These are phyloP conservation scores for Colletotrichum tofieldiae DNA, from an alignment of 2,329 filamentous ascomycete species.

Conservation along the genomic window DNA sequence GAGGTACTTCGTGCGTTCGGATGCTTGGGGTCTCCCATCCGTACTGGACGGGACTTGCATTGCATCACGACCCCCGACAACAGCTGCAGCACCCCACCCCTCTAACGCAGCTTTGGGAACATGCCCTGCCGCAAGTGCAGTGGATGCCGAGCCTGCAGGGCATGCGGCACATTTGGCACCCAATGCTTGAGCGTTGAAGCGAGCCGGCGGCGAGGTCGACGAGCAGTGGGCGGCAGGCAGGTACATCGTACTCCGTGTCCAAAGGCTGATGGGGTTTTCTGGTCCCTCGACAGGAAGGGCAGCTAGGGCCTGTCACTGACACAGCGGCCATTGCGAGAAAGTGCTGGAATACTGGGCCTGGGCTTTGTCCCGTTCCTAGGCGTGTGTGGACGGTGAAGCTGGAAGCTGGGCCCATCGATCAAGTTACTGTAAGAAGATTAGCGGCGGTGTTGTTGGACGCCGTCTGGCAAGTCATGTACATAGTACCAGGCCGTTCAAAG, in stretches of 20 bases:
- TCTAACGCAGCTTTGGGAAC: slow-evolving; percentile 31
- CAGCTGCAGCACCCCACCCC: slow-evolving; percentile 35
- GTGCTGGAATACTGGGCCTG: slow-evolving; percentile 28
- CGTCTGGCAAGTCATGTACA: slow-evolving; percentile 8
- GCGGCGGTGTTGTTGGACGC: slow-evolving; percentile 19
- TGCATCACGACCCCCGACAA: slow-evolving; percentile 14
- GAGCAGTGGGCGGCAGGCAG: slow-evolving; percentile 5
- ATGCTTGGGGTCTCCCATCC: background rate
- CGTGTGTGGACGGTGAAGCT: slow-evolving; percentile 9
- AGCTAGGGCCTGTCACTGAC: background rate
- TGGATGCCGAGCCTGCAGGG: slow-evolving; percentile 40
- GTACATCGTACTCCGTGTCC: background rate
- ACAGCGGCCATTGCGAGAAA: slow-evolving; percentile 10
- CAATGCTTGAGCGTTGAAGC: slow-evolving; percentile 36
- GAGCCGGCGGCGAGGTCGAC: slow-evolving; percentile 7
- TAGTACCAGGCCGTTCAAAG: background rate
- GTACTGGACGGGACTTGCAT: slow-evolving; percentile 7
- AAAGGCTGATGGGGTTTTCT: background rate
- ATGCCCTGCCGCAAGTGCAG: slow-evolving; percentile 34
- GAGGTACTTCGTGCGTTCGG: background rate
- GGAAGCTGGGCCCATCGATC: slow-evolving; percentile 29
- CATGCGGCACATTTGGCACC: slow-evolving; percentile 39
- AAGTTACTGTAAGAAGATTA: slow-evolving; percentile 31
- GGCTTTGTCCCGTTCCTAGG: slow-evolving; percentile 4
- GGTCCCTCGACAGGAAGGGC: background rate